These are phyloP conservation scores for Posidonia oceanica DNA, from an alignment of 116 monocot species.

Conservation along the genomic window DNA sequence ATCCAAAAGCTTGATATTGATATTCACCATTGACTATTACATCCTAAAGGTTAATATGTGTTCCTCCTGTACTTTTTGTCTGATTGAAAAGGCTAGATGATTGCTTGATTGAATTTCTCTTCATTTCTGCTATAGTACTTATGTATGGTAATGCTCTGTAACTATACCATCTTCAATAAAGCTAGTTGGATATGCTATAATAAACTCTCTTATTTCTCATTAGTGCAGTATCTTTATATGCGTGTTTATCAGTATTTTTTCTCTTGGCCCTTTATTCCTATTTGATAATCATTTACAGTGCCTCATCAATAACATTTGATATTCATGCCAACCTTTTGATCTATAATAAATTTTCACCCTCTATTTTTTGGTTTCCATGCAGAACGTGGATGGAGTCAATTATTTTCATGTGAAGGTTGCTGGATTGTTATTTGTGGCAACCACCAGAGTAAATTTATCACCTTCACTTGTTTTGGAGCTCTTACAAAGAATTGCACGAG, in stretches of 20 bases:
- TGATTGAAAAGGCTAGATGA: too few relatives aligned
- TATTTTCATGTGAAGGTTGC: constrained; percentile 97
- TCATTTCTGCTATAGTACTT: too few relatives aligned
- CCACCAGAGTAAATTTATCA: constrained; percentile 77
- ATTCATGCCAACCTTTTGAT: too few relatives aligned
- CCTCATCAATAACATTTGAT: too few relatives aligned
- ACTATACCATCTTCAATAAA: neutral
- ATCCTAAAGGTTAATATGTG: too few relatives aligned
- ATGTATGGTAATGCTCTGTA: neutral
- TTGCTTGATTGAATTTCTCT: too few relatives aligned
- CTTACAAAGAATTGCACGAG: constrained; percentile 89
- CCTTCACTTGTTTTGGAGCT: constrained; percentile 94
- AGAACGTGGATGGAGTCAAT: constrained; percentile 97
- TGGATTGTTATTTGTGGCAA: constrained; percentile 89
- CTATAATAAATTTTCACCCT: neutral
- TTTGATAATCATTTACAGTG: too few relatives aligned
- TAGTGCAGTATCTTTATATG: neutral
- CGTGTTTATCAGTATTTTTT: too few relatives aligned
- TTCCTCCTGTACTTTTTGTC: too few relatives aligned
- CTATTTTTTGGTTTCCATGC: constrained; percentile 14
- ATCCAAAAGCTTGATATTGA: too few relatives aligned
- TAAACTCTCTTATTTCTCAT: constrained; percentile 4
- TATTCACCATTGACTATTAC: too few relatives aligned
- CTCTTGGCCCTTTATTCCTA: too few relatives aligned
- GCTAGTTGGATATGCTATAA: neutral